These are phyloP conservation scores for Recurvomyces mirabilis DNA, from an alignment of 495 filamentous ascomycete genomes.

Conservation along the genomic window DNA sequence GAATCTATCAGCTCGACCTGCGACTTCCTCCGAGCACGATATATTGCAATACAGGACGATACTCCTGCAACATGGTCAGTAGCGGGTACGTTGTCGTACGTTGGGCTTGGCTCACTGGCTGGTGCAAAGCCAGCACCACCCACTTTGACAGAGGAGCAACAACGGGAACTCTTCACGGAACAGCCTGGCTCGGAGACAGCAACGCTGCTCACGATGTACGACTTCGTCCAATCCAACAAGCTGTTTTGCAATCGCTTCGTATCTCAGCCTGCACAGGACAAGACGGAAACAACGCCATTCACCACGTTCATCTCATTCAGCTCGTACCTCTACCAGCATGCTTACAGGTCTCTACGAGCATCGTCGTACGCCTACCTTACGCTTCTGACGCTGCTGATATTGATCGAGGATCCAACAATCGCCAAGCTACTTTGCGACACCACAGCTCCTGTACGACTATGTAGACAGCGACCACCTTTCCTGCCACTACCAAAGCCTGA, in stretches of 20 bases:
- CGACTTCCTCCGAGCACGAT: constrained; percentile 52
- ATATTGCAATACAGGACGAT: constrained; percentile 86
- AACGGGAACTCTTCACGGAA: constrained; percentile 62
- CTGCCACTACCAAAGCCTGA: constrained; percentile 65
- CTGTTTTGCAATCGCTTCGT: constrained; percentile 83
- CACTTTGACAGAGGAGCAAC: constrained; percentile 51
- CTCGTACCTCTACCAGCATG: constrained; percentile 88
- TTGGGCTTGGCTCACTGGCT: constrained; percentile 69
- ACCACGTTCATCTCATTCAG: constrained; percentile 74
- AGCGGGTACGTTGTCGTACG: constrained; percentile 65
- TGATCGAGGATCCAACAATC: constrained; percentile 75
- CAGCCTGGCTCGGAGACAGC: constrained; percentile 69
- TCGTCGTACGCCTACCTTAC: constrained; percentile 73
- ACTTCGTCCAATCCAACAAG: constrained; percentile 91
- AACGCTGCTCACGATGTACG: constrained; percentile 74
- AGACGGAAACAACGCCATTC: constrained; percentile 64
- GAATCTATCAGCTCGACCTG: constrained; percentile 62
- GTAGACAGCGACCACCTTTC: constrained; percentile 79
- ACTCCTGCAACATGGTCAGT: constrained; percentile 83
- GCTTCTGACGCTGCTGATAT: constrained; percentile 69
- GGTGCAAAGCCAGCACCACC: constrained; percentile 51
- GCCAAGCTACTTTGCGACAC: constrained; percentile 78
- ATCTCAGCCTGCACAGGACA: constrained; percentile 43
- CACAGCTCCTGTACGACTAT: constrained; percentile 66
- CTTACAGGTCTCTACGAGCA: constrained; percentile 67